phyloP scores from a whole-genome alignment of 2,329 filamentous ascomycete genomes.

The Chaetomiaceae sp. region DNA sequence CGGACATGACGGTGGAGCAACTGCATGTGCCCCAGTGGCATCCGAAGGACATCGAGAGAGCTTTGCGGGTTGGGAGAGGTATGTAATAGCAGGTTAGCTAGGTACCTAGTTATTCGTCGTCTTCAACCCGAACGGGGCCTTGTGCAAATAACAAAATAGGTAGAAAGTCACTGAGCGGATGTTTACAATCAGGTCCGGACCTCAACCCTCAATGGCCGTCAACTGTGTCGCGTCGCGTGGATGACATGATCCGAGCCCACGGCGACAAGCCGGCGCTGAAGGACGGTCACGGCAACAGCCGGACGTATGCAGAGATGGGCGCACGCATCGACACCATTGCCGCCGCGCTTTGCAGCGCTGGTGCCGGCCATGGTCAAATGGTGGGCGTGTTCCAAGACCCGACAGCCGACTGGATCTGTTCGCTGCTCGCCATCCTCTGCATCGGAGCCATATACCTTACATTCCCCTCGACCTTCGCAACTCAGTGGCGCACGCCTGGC shows the following conservation, averaged over 20 bases:
- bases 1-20: no score
- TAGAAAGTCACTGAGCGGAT: no score
- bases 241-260: not conserved
- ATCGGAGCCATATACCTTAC: slow-evolving; percentile 31
- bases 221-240: slow-evolving; percentile 8
- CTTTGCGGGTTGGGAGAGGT: no score
- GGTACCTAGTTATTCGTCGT: no score
- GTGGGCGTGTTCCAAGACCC: slow-evolving; percentile 24
- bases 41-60: no score
- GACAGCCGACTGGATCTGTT: slow-evolving; percentile 28
- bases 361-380: not conserved
- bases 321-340: slow-evolving; percentile 1
- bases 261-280: slow-evolving; percentile 5
- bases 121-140: no score
- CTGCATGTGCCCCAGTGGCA: no score
- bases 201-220: slow-evolving; percentile 1
- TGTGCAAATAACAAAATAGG: no score
- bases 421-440: slow-evolving; percentile 33
- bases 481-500: slow-evolving; percentile 27
- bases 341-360: not conserved
- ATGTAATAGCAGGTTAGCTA: no score
- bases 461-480: slow-evolving; percentile 33
- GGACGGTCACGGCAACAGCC: slow-evolving; percentile 1
- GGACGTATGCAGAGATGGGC: slow-evolving; percentile 5
- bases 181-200: slow-evolving; percentile 3